These are phyloP conservation scores for Trapa bicornis DNA, from an alignment of 345 rosid species.

Conservation along the genomic window DNA sequence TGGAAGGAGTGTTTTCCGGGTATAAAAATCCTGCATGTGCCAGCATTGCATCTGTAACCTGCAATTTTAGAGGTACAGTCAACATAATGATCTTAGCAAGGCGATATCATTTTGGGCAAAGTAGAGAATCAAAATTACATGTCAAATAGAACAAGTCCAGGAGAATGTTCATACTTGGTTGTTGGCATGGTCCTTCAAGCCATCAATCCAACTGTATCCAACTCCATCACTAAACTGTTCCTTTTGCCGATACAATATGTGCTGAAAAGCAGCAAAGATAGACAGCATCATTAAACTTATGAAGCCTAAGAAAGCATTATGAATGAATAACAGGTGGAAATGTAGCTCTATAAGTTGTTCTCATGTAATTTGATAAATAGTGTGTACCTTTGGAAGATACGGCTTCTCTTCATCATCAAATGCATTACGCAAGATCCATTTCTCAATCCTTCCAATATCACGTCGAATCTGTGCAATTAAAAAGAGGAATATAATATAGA, in stretches of 20 bases:
- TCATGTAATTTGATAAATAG: neutral
- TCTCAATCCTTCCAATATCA: slow-evolving; percentile 69
- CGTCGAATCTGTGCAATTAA: slow-evolving; percentile 40
- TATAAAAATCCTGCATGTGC: slow-evolving; percentile 52
- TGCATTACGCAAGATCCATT: slow-evolving; percentile 81
- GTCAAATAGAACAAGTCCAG: neutral
- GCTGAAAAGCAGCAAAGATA: slow-evolving; percentile 23
- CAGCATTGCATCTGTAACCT: slow-evolving; percentile 88
- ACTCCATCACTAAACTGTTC: slow-evolving; percentile 99
- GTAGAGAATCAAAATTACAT: neutral
- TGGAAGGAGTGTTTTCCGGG: slow-evolving; percentile 75
- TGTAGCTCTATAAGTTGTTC: neutral
- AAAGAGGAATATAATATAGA: neutral
- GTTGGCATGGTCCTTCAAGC: slow-evolving; percentile 78
- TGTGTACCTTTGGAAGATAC: slow-evolving; percentile 65
- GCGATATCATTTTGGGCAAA: neutral
- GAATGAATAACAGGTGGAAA: slow-evolving; percentile 3
- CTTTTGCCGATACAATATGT: slow-evolving; percentile 88
- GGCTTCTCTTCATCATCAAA: slow-evolving; percentile 83
- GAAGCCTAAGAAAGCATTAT: neutral
- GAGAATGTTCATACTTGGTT: slow-evolving; percentile 29
- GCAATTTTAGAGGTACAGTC: neutral
- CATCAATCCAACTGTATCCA: slow-evolving; percentile 98
- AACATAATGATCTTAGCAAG: neutral
- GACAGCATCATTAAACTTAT: neutral